phyloP scores from a whole-genome alignment of 139 green algal species.

The Tetradesmus lagerheimii region DNA sequence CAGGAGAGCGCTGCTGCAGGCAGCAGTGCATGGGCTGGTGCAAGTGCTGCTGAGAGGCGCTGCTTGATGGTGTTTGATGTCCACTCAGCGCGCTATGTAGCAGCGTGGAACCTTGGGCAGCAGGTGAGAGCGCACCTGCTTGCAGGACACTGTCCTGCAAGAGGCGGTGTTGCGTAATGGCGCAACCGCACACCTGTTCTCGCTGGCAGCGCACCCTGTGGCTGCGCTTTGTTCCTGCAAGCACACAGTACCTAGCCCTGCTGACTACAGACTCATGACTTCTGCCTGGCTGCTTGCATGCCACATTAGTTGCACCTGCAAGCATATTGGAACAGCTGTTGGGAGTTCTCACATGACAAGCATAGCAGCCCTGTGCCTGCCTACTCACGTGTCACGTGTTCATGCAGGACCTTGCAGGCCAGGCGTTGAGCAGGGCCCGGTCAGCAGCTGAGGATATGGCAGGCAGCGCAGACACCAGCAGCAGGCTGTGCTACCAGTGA shows the following conservation, averaged over 20 bases:
- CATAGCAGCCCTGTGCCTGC: background rate
- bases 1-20: background rate
- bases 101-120: background rate
- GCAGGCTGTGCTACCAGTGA: background rate
- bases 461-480: background rate
- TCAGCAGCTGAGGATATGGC: conserved; percentile 17
- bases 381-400: background rate
- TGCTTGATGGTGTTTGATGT: conserved; percentile 29
- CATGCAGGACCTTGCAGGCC: background rate
- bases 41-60: background rate
- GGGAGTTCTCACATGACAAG: background rate
- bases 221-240: background rate
- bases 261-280: too few species aligned
- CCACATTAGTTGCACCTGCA: too few species aligned
- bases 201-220: too few species aligned
- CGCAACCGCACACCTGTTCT: too few species aligned
- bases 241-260: too few species aligned
- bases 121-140: background rate
- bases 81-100: background rate
- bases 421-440: background rate
- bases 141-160: background rate
- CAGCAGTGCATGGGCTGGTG: background rate
- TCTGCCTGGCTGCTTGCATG: too few species aligned
- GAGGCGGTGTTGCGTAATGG: background rate
- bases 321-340: background rate